Percentiles rank a stretch among this genome's conserved stretches.
Conservation (phyloP, 176 grass and related monocot species). For the Hordeum vulgare region MorexV3_pseudomolecules_assembly NC_058520.1:379390158-379390657, state of each 20-base stretch:
- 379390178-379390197: constrained; percentile 78
- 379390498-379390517: constrained; percentile 66
- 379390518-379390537: constrained; percentile 73
- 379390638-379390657: constrained; percentile 53
- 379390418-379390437: constrained; percentile 78
- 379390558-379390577: constrained; percentile 54
- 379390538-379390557: constrained; percentile 85
- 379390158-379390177: constrained; percentile 48
- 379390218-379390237: constrained; percentile 67
- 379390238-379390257: constrained; percentile 83
- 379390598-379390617: constrained; percentile 86
- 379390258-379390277: constrained; percentile 64
- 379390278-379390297: constrained; percentile 77
- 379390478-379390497: constrained; percentile 65
- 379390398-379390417: constrained; percentile 76
- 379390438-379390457: constrained; percentile 69
- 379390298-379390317: constrained; percentile 67
- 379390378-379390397: constrained; percentile 83
- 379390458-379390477: constrained; percentile 68
- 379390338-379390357: constrained; percentile 71
- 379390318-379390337: constrained; percentile 77
- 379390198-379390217: constrained; percentile 56
- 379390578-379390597: constrained; percentile 57
- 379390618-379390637: constrained; percentile 77
- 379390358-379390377: constrained; percentile 83